Conservation (phyloP, 2,329 filamentous ascomycete genomes). For the Thermomyces lanuginosus region DNA sequence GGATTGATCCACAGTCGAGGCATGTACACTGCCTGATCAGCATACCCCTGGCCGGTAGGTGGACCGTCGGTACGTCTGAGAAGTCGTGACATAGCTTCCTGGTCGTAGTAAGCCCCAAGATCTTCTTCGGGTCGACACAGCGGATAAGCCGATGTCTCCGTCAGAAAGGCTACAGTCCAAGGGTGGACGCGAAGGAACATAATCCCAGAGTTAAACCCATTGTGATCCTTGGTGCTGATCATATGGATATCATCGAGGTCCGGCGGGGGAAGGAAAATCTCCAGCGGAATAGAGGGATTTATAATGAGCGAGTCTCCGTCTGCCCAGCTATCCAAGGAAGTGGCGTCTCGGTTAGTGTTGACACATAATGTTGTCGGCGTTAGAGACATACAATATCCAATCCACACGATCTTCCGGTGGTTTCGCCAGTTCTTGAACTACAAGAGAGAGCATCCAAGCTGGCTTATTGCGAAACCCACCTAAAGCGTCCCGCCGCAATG, state of each 20-base stretch:
- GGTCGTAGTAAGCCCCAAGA: constrained; percentile 9
- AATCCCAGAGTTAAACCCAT: constrained; percentile 18
- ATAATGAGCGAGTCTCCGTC: constrained; percentile 19
- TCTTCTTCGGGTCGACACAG: constrained; percentile 10
- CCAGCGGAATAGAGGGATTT: constrained; percentile 15
- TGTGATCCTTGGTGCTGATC: constrained; percentile 15
- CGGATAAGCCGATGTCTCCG: constrained; percentile 13
- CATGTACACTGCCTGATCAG: constrained; percentile 9
- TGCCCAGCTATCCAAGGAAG: constrained; percentile 12
- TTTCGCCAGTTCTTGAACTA: constrained; percentile 20
- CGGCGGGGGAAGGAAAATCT: constrained; percentile 16
- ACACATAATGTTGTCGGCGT: not conserved
- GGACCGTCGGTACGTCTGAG: constrained; percentile 10
- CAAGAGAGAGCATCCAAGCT: constrained; percentile 14
- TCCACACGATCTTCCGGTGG: constrained; percentile 15
- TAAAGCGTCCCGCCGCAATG: constrained; percentile 17
- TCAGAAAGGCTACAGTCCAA: constrained; percentile 16
- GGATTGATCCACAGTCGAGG: constrained; percentile 15
- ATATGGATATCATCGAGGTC: constrained; percentile 16
- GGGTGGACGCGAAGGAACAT: constrained; percentile 17
- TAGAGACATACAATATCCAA: constrained; percentile 19
- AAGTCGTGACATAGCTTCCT: constrained; percentile 10
- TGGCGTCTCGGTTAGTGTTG: not conserved
- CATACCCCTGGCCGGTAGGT: constrained; percentile 7
- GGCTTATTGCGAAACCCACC: constrained; percentile 22